phyloP scores from a whole-genome alignment of 805 yeast genomes.

The Helenozyma rhizophorensis region DNA sequence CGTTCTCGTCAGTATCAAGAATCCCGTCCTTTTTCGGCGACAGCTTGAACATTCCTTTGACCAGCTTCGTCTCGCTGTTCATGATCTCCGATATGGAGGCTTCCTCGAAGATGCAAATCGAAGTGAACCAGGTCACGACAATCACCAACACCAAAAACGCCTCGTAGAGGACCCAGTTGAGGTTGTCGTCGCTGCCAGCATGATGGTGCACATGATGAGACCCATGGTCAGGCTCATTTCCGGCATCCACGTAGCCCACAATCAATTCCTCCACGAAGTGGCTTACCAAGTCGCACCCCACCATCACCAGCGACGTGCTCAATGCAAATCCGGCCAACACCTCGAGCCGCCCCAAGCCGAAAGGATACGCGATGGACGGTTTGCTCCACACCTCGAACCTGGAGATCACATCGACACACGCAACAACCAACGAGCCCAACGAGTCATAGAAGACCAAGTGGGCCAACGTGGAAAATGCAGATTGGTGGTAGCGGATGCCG shows the following conservation, averaged over 20 bases:
- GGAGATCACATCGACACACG: slow-evolving; percentile 73
- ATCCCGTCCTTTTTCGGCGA: too few species aligned
- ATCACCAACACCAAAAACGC: slow-evolving; percentile 17
- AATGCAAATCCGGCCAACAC: slow-evolving; percentile 85
- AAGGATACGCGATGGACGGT: slow-evolving; percentile 79
- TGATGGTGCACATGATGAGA: slow-evolving; percentile 42
- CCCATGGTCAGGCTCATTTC: slow-evolving; percentile 21
- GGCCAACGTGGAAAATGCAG: slow-evolving; percentile 69
- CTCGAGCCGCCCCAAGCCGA: slow-evolving; percentile 89
- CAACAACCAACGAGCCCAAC: slow-evolving; percentile 64
- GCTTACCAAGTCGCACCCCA: slow-evolving; percentile 83
- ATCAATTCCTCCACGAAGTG: slow-evolving; percentile 79
- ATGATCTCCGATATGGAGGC: slow-evolving; percentile 34
- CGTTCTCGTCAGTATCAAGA: background rate
- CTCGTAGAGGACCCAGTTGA: slow-evolving; percentile 29
- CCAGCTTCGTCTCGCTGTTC: background rate
- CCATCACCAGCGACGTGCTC: slow-evolving; percentile 79
- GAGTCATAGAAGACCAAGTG: slow-evolving; percentile 88
- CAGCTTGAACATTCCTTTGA: background rate
- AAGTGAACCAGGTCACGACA: slow-evolving; percentile 26
- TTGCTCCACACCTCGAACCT: slow-evolving; percentile 91
- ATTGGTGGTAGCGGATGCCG: slow-evolving; percentile 55
- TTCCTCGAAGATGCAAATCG: slow-evolving; percentile 29
- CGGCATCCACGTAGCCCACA: slow-evolving; percentile 30
- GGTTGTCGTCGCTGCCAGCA: slow-evolving; percentile 10